Evolutionary conservation across 208 protist genomes (phyloP), one percentile per base, ranked within the genome.

Genomic region (Crithidia fasciculata): DNA sequence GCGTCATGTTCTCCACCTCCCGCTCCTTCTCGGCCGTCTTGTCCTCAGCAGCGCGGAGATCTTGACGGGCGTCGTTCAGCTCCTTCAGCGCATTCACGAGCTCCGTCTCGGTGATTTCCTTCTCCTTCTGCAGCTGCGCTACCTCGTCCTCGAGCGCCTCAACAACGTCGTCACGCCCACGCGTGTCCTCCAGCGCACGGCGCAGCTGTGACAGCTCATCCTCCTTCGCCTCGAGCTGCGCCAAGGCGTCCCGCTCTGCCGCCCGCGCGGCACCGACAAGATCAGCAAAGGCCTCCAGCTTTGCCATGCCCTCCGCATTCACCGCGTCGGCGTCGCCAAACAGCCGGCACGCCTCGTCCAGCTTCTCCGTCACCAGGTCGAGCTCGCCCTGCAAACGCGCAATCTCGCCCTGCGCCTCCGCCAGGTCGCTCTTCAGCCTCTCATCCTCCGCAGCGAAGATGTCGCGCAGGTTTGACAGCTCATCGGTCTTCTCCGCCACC

Each of bases 331-430:
- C 81, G 12, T 81, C 76, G 28, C 70, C 68, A 41, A 74, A 86
- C 7, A 86, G 49, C 13, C 50, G 36, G 19, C 71, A 81, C 36
- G 65, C 65, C 58, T 87, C 83, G 10, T 87, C 79, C 50, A 87
- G 40, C 61, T 80, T 81, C 3, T 81, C 70, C 40, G 75, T 78
- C 18, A 87, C 43, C 3, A 80, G 8, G 39, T 82, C 69, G 16
- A 87, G 69, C 65, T 87, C 75, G 10, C 56, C 37, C 59, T 84
- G 83, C n/a, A 84, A 54, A 0, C 74, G 70, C 43, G 73, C 79
- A 9, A 70, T 55, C 36, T 81, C 80, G 7, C 6, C 73, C 4
- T 36, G 36, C 2, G 77, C 74, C 10, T 81, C 74, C 44, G 41
- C 76, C 13, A 83, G 57, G 12, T 88, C 83, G 16, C 57, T 77